A percentile compares a stretch with the other conserved stretches of the same genome.
Evolutionary conservation across 2,329 filamentous ascomycete species (phyloP).

Genomic region (Botrytis galanthina): DNA sequence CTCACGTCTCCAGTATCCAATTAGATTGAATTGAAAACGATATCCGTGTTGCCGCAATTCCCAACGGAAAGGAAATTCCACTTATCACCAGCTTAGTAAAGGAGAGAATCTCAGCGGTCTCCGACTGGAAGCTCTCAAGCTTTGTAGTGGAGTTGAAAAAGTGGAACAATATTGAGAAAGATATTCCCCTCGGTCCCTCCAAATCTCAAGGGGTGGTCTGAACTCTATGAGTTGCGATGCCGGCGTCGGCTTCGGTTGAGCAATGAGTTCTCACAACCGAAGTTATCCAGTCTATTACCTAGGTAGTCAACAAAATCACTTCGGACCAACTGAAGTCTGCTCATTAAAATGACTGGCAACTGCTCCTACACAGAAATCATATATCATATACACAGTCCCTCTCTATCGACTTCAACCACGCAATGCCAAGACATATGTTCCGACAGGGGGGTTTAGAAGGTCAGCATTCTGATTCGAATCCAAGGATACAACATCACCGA

Average conservation of each 20-base stretch:
- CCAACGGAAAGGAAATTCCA: slow-evolving; percentile 11
- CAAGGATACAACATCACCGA: neutral
- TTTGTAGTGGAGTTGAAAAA: neutral
- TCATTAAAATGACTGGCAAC: neutral
- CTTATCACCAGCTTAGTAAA: neutral
- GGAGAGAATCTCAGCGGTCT: neutral
- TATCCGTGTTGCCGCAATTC: neutral
- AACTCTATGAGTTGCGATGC: slow-evolving; percentile 1
- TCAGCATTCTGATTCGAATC: neutral
- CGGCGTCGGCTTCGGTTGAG: slow-evolving; percentile 10
- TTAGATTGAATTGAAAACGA: neutral
- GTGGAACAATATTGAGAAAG: slow-evolving; percentile 13
- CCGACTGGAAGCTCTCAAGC: slow-evolving; percentile 8
- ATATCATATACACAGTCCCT: neutral
- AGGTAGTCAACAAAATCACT: neutral
- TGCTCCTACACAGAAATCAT: neutral
- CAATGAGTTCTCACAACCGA: neutral
- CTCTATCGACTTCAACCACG: neutral
- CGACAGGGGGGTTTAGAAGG: neutral
- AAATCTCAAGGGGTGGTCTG: neutral
- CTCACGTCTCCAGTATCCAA: neutral
- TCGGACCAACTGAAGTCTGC: neutral
- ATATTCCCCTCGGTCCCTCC: slow-evolving; percentile 5
- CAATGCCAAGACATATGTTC: neutral
- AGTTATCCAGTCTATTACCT: neutral